phyloP scores from a whole-genome alignment of 2,329 filamentous ascomycete species.

The Phaeosphaeriaceae sp. region DNA sequence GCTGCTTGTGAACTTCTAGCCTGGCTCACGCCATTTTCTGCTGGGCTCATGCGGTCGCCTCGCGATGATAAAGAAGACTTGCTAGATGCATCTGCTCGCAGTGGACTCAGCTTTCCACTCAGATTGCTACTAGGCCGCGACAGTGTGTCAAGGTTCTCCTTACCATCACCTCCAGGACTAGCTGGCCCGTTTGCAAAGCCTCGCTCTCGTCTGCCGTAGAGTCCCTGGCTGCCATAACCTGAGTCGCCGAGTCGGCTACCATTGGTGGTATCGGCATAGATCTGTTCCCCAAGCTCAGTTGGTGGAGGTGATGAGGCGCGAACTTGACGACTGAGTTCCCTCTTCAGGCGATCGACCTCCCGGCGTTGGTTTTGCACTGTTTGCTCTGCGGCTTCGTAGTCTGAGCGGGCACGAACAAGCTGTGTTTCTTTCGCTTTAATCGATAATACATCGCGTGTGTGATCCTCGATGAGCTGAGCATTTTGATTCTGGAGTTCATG shows the following conservation, averaged over 20 bases:
- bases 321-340: conserved; percentile 69
- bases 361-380: conserved; percentile 82
- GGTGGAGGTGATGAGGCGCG: conserved; percentile 63
- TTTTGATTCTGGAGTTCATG: conserved; percentile 97
- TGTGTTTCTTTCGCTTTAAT: conserved; percentile 99
- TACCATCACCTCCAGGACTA: conserved; percentile 52
- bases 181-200: conserved; percentile 34
- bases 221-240: conserved; percentile 49
- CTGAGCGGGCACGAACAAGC: conserved; percentile 86
- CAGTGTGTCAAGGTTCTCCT: conserved; percentile 54
- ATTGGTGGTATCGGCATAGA: conserved; percentile 65
- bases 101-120: conserved; percentile 49
- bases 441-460: conserved; percentile 91
- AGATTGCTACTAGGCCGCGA: conserved; percentile 42
- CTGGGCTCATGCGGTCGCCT: conserved; percentile 42
- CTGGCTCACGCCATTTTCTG: conserved; percentile 31
- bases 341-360: conserved; percentile 92
- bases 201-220: conserved; percentile 41
- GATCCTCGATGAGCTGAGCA: conserved; percentile 93
- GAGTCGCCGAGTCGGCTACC: conserved; percentile 46
- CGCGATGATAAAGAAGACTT: conserved; percentile 43
- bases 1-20: conserved; percentile 36
- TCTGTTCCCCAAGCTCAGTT: conserved; percentile 49
- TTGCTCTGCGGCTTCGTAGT: conserved; percentile 87
- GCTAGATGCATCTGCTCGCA: conserved; percentile 42